Base-by-base conservation (phyloP, 2,329 filamentous ascomycete species). In the Ceratocystis lukuohia region DNA sequence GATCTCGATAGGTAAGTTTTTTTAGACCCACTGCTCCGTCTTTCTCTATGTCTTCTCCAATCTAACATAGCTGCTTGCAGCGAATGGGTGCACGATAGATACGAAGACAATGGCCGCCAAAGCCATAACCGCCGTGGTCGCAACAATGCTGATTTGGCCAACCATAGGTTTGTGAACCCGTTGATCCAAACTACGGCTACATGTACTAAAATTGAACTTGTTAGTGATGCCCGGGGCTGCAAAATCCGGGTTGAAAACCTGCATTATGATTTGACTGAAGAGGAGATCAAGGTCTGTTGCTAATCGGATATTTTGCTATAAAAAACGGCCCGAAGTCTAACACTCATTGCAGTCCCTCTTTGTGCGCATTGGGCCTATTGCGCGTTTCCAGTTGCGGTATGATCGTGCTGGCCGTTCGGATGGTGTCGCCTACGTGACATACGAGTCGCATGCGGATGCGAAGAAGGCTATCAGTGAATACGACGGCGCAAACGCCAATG, bases 71-170 rank as follows among this genome's bases (percentile, higher is more conserved):
- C 12, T 41, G 17, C n/a, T 46, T 53, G 37, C 59, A 90, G 90
- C 73, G 91, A 96, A 80, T 96, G 92, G 92, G 90, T 96, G 71
- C 92, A 96, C 75, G 90, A 96, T 78, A 89, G 86, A 74, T 96
- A 85, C 74, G 89, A 94, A 75, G 89, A 90, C 72, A 83, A 87
- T 74, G 81, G 86, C 73, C 76, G 77, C 73, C 72, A 76, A 69
- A 74, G 70, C 71, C 75, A 77, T 71, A 75, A 76, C 71, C 74
- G 75, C 68, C 73, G 77, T 71, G 75, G 77, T 56, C 75, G 76
- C 67, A 77, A 77, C 71, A 77, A 75, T 22, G 44, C 56, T 22
- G 68, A 65, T 2, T 50, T 44, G 3, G 33, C 15, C 10, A 57
- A 33, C 25, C 48, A 66, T 22, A 67, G 65, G 69, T 70, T 57